Evolutionary conservation across 257 asterid genomes (phyloP).

Genomic region (Nicotiana paniculata): DNA sequence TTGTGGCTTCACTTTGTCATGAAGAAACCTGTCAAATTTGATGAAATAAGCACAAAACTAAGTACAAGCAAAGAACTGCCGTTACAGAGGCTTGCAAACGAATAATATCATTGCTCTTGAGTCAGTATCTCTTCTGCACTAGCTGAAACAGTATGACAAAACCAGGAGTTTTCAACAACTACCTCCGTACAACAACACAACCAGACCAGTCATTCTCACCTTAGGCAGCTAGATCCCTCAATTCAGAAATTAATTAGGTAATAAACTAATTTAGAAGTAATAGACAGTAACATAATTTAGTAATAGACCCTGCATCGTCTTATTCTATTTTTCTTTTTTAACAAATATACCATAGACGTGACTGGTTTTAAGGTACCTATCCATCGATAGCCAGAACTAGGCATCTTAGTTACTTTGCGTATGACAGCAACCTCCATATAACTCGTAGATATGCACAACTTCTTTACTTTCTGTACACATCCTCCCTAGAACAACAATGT

Average conservation of each 20-base stretch:
- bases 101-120: background rate
- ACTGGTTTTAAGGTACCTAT: background rate
- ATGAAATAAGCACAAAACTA: background rate
- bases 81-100: background rate
- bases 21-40: constrained; percentile 60
- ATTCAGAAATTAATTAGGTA: background rate
- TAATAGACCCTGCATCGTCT: background rate
- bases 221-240: background rate
- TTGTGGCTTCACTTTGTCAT: constrained; percentile 98
- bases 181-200: background rate
- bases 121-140: background rate
- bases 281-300: background rate
- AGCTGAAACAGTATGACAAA: background rate
- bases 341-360: background rate
- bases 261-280: background rate
- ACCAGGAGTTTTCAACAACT: background rate
- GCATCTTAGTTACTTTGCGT: background rate
- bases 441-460: background rate
- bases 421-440: background rate
- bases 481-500: background rate
- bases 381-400: background rate
- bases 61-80: background rate
- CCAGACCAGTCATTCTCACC: background rate
- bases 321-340: background rate
- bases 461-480: background rate